Conservation (phyloP, 176 grass and related monocot species). For the Eleusine indica region DNA sequence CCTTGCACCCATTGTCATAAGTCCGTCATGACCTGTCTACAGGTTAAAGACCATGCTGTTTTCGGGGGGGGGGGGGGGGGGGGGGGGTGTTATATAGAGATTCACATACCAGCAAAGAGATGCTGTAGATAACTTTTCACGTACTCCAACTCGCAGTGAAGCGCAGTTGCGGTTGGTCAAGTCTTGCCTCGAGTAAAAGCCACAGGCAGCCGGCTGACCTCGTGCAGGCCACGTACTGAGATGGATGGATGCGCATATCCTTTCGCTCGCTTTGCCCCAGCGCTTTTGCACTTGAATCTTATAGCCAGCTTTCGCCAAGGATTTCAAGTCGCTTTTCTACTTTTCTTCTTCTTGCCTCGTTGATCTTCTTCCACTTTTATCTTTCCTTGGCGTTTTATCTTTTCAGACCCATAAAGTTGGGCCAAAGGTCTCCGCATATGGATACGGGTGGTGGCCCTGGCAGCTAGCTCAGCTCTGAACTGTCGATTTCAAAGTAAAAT, state of each 20-base stretch:
- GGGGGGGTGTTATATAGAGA: too few relatives aligned
- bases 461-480: slow-evolving; percentile 5
- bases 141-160: slow-evolving; percentile 6
- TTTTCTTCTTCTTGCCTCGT: not conserved
- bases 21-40: slow-evolving; percentile 10
- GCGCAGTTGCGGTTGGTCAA: slow-evolving; percentile 29
- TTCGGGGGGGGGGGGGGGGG: not conserved
- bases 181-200: slow-evolving; percentile 33
- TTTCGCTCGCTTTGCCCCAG: slow-evolving; percentile 41
- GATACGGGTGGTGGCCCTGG: not conserved
- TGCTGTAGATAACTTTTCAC: slow-evolving; percentile 32
- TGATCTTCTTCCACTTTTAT: slow-evolving; percentile 33
- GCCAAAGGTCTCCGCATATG: slow-evolving; percentile 30
- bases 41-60: not conserved
- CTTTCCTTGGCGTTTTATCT: slow-evolving; percentile 39
- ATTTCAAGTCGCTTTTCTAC: slow-evolving; percentile 40
- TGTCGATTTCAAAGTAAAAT: not conserved
- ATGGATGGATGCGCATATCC: slow-evolving; percentile 38
- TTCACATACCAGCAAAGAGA: not conserved
- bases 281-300: slow-evolving; percentile 52
- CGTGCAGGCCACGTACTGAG: slow-evolving; percentile 44
- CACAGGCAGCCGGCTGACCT: not conserved
- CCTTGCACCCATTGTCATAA: not conserved
- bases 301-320: slow-evolving; percentile 44
- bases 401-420: slow-evolving; percentile 29